These are phyloP conservation scores for Backusella tuberculispora DNA, from an alignment of 192 early-diverging fungal genomes.

Conservation along the genomic window DNA sequence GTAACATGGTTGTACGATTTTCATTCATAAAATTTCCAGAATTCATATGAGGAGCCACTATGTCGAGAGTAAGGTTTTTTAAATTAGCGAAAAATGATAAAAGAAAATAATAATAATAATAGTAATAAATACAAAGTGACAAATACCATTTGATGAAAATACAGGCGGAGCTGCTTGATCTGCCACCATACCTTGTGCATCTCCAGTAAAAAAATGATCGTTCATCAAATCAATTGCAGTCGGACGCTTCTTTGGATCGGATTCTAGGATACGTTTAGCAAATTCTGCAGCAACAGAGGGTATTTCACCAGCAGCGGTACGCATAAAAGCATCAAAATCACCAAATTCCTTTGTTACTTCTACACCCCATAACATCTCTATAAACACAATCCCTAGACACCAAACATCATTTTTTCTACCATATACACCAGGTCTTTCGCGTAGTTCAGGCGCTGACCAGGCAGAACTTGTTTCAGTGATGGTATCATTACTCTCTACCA, in stretches of 20 bases:
- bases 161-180: background rate
- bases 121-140: background rate
- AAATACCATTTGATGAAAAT: slow-evolving; percentile 1
- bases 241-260: slow-evolving; percentile 72
- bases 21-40: background rate
- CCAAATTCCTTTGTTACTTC: slow-evolving; percentile 59
- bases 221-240: slow-evolving; percentile 76
- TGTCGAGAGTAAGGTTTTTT: too few species aligned
- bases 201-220: slow-evolving; percentile 69
- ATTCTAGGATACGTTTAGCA: slow-evolving; percentile 61
- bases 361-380: slow-evolving; percentile 74
- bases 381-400: slow-evolving; percentile 65
- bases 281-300: slow-evolving; percentile 54
- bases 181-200: background rate
- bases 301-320: slow-evolving; percentile 48
- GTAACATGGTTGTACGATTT: background rate
- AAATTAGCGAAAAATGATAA: background rate
- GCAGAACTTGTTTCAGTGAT: background rate
- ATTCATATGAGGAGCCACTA: slow-evolving; percentile 14
- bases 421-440: slow-evolving; percentile 62
- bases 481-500: slow-evolving; percentile 2
- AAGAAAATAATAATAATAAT: background rate
- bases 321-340: slow-evolving; percentile 53
- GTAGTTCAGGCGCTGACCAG: slow-evolving; percentile 64
- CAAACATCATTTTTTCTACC: slow-evolving; percentile 78